Base-by-base conservation (phyloP, 1,284 basidiomycete species). In the Tilletia caries region DNA sequence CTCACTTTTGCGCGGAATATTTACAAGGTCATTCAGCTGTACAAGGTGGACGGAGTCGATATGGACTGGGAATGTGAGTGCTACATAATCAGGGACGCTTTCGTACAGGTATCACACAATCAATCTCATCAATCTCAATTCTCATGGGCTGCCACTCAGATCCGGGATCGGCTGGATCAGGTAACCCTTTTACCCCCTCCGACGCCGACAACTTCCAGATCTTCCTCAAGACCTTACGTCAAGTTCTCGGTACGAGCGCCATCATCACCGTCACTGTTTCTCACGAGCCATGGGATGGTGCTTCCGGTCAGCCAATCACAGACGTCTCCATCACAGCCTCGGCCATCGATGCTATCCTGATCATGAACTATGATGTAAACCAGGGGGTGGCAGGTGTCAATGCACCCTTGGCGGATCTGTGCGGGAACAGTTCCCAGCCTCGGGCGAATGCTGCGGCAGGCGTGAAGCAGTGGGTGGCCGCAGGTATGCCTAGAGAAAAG, bases 301-400 rank as follows among this genome's bases (percentile, higher is more conserved):
- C 68, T 15, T 73, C 71, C n/a, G 78, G 76, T 8, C 46, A 65
- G 2, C 74, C 78, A 12, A 75, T 80, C 3, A 4, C 18, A 1
- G 75, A 69, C 66, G 79, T 80, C 12, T 69, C 71, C 2, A 18
- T 73, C 2, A 73, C 76, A 0, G 79, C 76, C 0, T 50, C 27
- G 12, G 76, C 70, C 20, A 58, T 80, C 37, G 74, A 78, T 43
- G 78, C 76, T 66, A 70, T 80, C 64, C 71, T 79, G 67, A 76
- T 80, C 69, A 80, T 80, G 79, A 79, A 80, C 70, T 80, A 80
- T 66, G 79, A 80, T 58, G 78, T 80, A 34, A 65, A 72, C 27
- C 78, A 76, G 0, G 79, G 78, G 4, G 73, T 78, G 2, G 58
- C 32, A 10, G 58, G 58, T 23, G 58, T 62, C 18, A 80, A 80